Percentiles rank a stretch among this genome's conserved stretches.
These are phyloP conservation scores for Silene conica DNA, from an alignment of 148 eudicot species.

Conservation along the genomic window DNA sequence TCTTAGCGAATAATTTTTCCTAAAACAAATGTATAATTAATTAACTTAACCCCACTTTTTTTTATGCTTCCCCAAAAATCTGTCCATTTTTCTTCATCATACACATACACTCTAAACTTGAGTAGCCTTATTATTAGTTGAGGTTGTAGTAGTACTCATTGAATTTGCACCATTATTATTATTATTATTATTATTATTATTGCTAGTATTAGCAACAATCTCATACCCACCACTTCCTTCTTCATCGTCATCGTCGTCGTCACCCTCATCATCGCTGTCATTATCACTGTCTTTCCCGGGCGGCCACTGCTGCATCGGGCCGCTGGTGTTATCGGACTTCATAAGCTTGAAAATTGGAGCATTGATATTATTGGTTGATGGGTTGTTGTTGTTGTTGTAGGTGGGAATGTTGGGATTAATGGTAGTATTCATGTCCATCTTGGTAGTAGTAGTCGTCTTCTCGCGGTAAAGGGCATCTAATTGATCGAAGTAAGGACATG, in stretches of 20 bases:
- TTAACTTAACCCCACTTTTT: not conserved
- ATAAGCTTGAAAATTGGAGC: not conserved
- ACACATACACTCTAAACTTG: not conserved
- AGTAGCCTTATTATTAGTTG: constrained; percentile 8
- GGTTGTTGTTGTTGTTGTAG: too few species aligned
- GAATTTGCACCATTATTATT: not conserved
- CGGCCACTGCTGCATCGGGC: constrained; percentile 72
- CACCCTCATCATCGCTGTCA: constrained; percentile 36
- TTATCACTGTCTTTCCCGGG: constrained; percentile 35
- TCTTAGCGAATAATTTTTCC: constrained; percentile 21
- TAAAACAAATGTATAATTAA: not conserved
- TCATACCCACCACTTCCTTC: constrained; percentile 50
- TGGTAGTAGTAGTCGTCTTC: constrained; percentile 25
- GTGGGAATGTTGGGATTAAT: not conserved
- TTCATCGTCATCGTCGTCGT: constrained; percentile 45
- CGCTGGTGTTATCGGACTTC: constrained; percentile 4
- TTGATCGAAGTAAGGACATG: constrained; percentile 75
- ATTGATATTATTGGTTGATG: too few species aligned
- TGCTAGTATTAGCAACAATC: constrained; percentile 39
- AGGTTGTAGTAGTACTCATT: too few species aligned
- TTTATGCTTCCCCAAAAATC: too few species aligned
- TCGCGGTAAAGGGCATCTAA: constrained; percentile 58
- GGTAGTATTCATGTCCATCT: not conserved
- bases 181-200: constrained; percentile 20
- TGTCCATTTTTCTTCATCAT: not conserved